These are phyloP conservation scores for Cavenderia fasciculata DNA, from an alignment of 78 protist species.

Conservation along the genomic window DNA sequence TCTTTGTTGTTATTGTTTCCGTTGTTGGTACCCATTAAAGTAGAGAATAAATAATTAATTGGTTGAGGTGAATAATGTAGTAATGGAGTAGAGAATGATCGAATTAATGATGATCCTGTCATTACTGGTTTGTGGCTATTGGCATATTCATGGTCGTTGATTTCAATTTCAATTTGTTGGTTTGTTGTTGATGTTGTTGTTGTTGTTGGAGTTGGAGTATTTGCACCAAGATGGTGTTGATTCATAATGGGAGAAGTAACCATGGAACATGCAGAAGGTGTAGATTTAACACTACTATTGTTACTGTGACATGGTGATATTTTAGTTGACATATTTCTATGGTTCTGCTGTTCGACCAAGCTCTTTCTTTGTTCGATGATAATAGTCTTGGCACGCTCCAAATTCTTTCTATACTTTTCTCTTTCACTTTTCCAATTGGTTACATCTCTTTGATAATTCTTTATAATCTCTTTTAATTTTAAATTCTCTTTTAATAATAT, in stretches of 20 bases:
- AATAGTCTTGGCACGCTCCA: slow-evolving; percentile 44
- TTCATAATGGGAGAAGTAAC: too few species aligned
- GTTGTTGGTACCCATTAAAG: too few species aligned
- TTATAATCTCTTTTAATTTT: slow-evolving; percentile 49
- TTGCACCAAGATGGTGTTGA: too few species aligned
- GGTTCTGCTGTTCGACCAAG: neutral
- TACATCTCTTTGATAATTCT: neutral
- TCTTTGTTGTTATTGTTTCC: too few species aligned
- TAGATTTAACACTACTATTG: neutral
- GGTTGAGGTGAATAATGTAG: too few species aligned
- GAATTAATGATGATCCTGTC: too few species aligned
- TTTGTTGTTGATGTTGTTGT: neutral
- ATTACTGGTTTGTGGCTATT: too few species aligned
- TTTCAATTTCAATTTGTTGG: too few species aligned
- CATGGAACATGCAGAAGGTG: too few species aligned
- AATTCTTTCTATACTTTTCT: slow-evolving; percentile 46
- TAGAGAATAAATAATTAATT: too few species aligned
- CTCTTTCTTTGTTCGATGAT: slow-evolving; percentile 47
- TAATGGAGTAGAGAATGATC: too few species aligned
- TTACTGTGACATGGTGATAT: neutral
- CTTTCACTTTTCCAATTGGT: neutral
- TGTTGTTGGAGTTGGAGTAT: neutral
- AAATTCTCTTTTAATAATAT: slow-evolving; percentile 30
- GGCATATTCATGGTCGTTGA: too few species aligned
- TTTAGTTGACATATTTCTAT: neutral